Evolutionary conservation across 345 rosid genomes (phyloP).

Genomic region (Aquilaria sinensis): DNA sequence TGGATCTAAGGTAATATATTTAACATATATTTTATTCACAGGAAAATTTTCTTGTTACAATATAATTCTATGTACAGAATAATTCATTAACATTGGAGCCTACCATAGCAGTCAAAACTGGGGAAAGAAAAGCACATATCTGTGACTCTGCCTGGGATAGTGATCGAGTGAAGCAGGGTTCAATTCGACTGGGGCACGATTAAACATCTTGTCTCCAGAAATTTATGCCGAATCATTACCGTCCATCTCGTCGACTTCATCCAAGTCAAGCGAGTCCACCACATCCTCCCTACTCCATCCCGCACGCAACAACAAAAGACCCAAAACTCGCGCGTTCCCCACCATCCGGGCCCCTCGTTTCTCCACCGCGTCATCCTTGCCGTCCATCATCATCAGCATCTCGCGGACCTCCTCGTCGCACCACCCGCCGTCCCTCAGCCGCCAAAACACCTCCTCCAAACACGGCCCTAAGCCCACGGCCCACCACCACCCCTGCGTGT

Average conservation of each 20-base stretch:
- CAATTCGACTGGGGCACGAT: not conserved
- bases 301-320: slow-evolving; percentile 33
- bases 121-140: no score
- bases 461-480: slow-evolving; percentile 26
- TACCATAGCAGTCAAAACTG: no score
- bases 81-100: no score
- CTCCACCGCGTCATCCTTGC: slow-evolving; percentile 16
- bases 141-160: no score
- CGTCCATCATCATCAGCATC: slow-evolving; percentile 59
- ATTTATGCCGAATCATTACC: not conserved
- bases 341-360: slow-evolving; percentile 10
- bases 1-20: no score
- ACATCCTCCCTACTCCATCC: slow-evolving; percentile 63
- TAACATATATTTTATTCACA: no score
- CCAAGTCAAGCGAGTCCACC: slow-evolving; percentile 43
- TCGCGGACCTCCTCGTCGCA: slow-evolving; percentile 69
- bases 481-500: slow-evolving; percentile 47
- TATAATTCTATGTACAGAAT: no score
- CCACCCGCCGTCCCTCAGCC: slow-evolving; percentile 81
- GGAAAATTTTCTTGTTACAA: no score
- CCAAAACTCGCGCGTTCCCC: slow-evolving; percentile 22
- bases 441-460: slow-evolving; percentile 65
- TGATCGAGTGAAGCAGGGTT: no score
- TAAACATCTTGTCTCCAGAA: no score
- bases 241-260: slow-evolving; percentile 4